phyloP scores from a whole-genome alignment of 179 eudicot species.

The Vitellaria paradoxa region DNA sequence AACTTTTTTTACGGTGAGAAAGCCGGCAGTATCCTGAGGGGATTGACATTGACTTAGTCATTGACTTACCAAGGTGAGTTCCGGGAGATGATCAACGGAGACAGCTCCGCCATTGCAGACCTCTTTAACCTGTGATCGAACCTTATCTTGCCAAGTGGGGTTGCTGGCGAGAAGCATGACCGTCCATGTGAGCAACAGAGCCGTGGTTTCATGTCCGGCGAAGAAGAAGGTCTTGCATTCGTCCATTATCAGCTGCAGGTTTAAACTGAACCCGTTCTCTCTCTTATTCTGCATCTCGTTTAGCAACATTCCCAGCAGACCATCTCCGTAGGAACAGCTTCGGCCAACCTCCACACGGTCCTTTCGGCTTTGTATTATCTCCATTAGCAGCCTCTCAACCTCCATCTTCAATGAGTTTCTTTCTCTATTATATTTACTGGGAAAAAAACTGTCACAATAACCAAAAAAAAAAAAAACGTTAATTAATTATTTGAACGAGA shows the following conservation, averaged over 20 bases:
- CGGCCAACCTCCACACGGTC: slow-evolving; percentile 65
- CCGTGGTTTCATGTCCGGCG: slow-evolving; percentile 61
- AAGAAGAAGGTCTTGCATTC: slow-evolving; percentile 62
- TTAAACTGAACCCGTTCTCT: slow-evolving; percentile 40
- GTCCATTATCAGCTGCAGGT: slow-evolving; percentile 71
- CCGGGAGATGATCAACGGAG: slow-evolving; percentile 53
- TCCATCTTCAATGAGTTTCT: slow-evolving; percentile 68
- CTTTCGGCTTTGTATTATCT: slow-evolving; percentile 72
- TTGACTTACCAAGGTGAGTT: slow-evolving; percentile 62
- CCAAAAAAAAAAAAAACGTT: background rate
- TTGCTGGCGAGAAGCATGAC: slow-evolving; percentile 49
- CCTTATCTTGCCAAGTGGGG: slow-evolving; percentile 46
- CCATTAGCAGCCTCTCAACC: slow-evolving; percentile 71
- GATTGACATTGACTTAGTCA: too few relatives aligned
- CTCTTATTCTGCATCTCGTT: slow-evolving; percentile 55
- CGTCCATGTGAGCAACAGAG: slow-evolving; percentile 53
- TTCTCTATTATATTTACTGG: slow-evolving; percentile 84
- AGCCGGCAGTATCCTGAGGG: too few relatives aligned
- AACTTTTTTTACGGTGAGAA: too few relatives aligned
- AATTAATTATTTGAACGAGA: background rate
- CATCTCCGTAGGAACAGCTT: slow-evolving; percentile 70
- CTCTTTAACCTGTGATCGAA: slow-evolving; percentile 40
- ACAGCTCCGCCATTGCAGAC: slow-evolving; percentile 45
- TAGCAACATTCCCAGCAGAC: slow-evolving; percentile 67
- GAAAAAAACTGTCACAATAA: slow-evolving; percentile 53